Conservation (phyloP, 257 asterid species). For the Solanum habrochaites region DNA sequence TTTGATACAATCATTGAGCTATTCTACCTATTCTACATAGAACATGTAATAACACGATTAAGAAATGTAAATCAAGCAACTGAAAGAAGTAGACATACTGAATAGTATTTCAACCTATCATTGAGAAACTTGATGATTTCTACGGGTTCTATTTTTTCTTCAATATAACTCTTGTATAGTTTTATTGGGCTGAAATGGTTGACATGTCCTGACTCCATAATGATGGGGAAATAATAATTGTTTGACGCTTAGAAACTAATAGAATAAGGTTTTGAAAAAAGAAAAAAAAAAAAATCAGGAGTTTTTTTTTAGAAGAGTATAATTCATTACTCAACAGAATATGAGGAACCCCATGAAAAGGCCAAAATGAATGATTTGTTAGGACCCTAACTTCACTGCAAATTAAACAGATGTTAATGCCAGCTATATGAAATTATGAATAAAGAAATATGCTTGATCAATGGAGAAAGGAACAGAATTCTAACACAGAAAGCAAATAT, state of each 20-base stretch:
- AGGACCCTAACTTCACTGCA: neutral
- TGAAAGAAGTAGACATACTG: neutral
- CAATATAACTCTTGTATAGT: neutral
- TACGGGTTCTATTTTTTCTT: neutral
- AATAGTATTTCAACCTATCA: neutral
- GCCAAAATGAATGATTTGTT: neutral
- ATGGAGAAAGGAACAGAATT: neutral
- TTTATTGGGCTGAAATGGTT: neutral
- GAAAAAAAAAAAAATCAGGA: too few relatives aligned
- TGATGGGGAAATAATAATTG: neutral
- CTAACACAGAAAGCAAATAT: neutral
- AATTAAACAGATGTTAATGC: neutral
- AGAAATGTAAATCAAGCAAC: neutral
- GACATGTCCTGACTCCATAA: neutral
- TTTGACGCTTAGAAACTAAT: neutral
- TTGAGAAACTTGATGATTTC: neutral
- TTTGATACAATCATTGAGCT: neutral
- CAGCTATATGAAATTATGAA: neutral
- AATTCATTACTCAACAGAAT: neutral
- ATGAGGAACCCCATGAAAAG: neutral
- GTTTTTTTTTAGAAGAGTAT: neutral
- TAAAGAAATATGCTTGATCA: neutral
- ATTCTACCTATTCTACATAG: neutral
- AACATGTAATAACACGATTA: neutral
- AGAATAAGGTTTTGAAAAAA: neutral